Evolutionary conservation across 1,139 yeast species (phyloP).

Genomic region (Candida sp.): DNA sequence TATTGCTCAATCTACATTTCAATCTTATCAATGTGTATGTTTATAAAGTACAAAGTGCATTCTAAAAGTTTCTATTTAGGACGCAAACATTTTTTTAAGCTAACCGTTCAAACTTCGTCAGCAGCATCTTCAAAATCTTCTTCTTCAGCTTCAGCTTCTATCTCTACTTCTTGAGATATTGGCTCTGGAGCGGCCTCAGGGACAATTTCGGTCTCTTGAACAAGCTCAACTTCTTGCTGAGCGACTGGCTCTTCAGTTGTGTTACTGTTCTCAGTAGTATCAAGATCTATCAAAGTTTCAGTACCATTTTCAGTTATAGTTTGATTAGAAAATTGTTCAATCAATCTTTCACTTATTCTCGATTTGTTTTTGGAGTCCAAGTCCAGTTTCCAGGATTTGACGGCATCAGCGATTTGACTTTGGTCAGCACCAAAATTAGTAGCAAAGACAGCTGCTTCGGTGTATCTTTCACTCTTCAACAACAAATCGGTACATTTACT

Average conservation of each 20-base stretch:
- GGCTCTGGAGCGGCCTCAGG: slow-evolving; percentile 9
- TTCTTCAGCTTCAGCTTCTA: slow-evolving; percentile 13
- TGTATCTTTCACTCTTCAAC: slow-evolving; percentile 61
- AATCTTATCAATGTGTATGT: background rate
- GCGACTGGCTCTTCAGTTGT: slow-evolving; percentile 13
- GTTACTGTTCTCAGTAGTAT: slow-evolving; percentile 7
- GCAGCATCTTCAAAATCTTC: slow-evolving; percentile 16
- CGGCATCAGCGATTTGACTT: slow-evolving; percentile 38
- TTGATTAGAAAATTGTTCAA: slow-evolving; percentile 31
- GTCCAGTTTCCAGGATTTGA: slow-evolving; percentile 64
- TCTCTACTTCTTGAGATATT: slow-evolving; percentile 13
- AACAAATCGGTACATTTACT: slow-evolving; percentile 64
- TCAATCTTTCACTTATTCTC: slow-evolving; percentile 59
- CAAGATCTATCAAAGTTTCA: slow-evolving; percentile 29
- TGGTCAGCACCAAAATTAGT: slow-evolving; percentile 61
- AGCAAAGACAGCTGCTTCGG: slow-evolving; percentile 86
- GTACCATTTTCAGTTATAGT: slow-evolving; percentile 12
- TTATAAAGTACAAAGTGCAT: background rate
- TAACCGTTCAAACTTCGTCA: slow-evolving; percentile 5
- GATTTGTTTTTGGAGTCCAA: slow-evolving; percentile 51
- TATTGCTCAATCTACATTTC: no score
- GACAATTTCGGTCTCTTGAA: slow-evolving; percentile 12
- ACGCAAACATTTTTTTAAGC: no score
- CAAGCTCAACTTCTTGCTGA: no score
- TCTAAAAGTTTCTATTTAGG: no score